Percentiles rank a stretch among this genome's conserved stretches.
Conservation (phyloP, 2,329 filamentous ascomycete species). For the Arthrobotrys iridis region DNA sequence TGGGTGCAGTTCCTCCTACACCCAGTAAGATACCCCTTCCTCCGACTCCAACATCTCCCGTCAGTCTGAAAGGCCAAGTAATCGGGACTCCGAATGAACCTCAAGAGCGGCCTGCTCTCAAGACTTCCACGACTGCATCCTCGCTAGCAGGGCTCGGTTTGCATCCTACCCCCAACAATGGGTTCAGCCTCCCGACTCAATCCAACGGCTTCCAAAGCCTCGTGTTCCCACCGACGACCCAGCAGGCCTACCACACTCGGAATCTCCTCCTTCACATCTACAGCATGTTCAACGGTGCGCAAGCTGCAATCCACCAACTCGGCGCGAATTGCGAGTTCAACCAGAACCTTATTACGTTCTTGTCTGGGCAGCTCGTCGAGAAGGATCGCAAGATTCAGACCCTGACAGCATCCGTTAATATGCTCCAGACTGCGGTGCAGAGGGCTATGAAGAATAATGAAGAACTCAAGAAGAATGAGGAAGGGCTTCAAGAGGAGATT, state of each 20-base stretch:
- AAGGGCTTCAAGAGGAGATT: constrained; percentile 45
- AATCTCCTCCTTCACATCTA: constrained; percentile 52
- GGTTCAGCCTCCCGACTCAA: background rate
- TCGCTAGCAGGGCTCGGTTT: constrained; percentile 23
- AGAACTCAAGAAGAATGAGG: constrained; percentile 45
- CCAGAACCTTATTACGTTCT: constrained; percentile 53
- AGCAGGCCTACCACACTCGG: constrained; percentile 49
- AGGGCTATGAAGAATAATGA: constrained; percentile 53
- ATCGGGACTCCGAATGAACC: constrained; percentile 19
- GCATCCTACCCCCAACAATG: background rate
- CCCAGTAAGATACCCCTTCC: constrained; percentile 49
- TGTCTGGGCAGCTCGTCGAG: constrained; percentile 42
- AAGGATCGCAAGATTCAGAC: constrained; percentile 54
- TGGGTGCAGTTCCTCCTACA: constrained; percentile 21
- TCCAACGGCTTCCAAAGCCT: constrained; percentile 40
- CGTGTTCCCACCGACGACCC: constrained; percentile 44
- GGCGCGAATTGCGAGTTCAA: constrained; percentile 53
- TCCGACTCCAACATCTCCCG: constrained; percentile 30
- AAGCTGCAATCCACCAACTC: constrained; percentile 51
- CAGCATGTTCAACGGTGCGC: constrained; percentile 52
- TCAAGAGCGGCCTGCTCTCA: constrained; percentile 27
- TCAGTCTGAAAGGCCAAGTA: constrained; percentile 35
- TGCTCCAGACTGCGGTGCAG: constrained; percentile 50
- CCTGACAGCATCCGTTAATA: constrained; percentile 49
- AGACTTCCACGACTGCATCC: constrained; percentile 36